Conservation (phyloP, 371 early-diverging fungal genomes). For the Conidiobolus incongruus region DNA sequence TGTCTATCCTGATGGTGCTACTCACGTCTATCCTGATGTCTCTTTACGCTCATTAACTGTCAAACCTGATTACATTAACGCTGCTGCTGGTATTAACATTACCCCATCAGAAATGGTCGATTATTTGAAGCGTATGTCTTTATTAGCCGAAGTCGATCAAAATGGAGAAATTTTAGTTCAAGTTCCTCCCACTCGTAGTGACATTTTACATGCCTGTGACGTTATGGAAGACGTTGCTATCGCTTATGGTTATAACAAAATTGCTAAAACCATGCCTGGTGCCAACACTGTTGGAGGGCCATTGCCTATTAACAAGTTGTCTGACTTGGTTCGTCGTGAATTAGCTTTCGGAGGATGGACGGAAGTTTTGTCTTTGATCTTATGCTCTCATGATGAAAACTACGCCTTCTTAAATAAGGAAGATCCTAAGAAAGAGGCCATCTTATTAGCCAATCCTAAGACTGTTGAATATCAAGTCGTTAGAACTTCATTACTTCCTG, state of each 20-base stretch:
- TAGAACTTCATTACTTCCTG: slow-evolving; percentile 85
- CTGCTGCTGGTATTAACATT: slow-evolving; percentile 51
- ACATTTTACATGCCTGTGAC: slow-evolving; percentile 95
- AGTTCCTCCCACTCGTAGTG: slow-evolving; percentile 84
- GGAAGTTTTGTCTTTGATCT: slow-evolving; percentile 87
- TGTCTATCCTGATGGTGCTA: slow-evolving; percentile 58
- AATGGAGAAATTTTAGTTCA: slow-evolving; percentile 47
- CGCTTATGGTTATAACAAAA: slow-evolving; percentile 96
- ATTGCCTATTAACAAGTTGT: slow-evolving; percentile 83
- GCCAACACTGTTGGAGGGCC: slow-evolving; percentile 76
- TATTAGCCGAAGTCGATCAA: slow-evolving; percentile 34
- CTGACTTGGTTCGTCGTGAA: slow-evolving; percentile 76
- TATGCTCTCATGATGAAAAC: slow-evolving; percentile 96
- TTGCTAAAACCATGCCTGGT: slow-evolving; percentile 56
- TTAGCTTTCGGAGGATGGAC: slow-evolving; percentile 86
- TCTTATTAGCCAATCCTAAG: slow-evolving; percentile 89
- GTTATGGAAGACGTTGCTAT: slow-evolving; percentile 99
- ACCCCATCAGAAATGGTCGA: slow-evolving; percentile 47
- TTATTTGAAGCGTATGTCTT: slow-evolving; percentile 68
- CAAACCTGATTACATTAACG: slow-evolving; percentile 66
- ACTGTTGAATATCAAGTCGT: slow-evolving; percentile 87
- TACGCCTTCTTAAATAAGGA: slow-evolving; percentile 61
- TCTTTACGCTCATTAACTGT: slow-evolving; percentile 40
- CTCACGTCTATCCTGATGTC: slow-evolving; percentile 47
- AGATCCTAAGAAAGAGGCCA: slow-evolving; percentile 58